Base-by-base conservation (phyloP, 305 asterid genomes). In the Lippia alba region DNA sequence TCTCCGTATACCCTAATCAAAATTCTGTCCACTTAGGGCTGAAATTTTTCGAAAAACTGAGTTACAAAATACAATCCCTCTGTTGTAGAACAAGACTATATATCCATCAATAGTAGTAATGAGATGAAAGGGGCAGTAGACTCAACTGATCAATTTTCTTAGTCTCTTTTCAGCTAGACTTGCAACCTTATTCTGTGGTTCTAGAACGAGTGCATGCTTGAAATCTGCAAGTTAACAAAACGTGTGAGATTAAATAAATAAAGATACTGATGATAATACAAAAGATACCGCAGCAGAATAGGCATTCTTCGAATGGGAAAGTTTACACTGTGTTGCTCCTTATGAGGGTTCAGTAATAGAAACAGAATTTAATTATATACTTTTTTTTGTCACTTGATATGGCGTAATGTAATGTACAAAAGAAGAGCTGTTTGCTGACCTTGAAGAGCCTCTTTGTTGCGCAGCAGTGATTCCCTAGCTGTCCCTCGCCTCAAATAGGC, bases 401-500 rank as follows among this genome's bases (percentile, higher is more conserved):
- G 44, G 24, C 20, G 18, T 33, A 15, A 57, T 17, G 54, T 71
- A 36, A 63, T 36, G 77, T 56, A 60, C 53, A 59, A 34, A 6
- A 68, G 64, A 64, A 59, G 40, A 51, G 12, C 30, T 15, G 55
- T 40, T 62, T 41, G 18, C 89, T 83, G 66, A 91, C 98, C 98
- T 92, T 85, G 87, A 83, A 88, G 95, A 83, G 98, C 94, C 78
- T 88, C 97, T 74, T 72, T 86, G 75, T 85, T 88, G 81, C 67
- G 77, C 73, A 87, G 79, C 67, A 84, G 86, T 10, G 96, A 86
- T 78, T 92, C 93, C 75, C 78, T 85, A 62, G 98, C 97, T n/a
- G 92, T 89, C 58, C 97, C 97, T 76, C 96, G 89, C 67, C 98
- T 89, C 86, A 92, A 75, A 79, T 88, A 92, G 48, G 97, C 93